A percentile compares a stretch with the other conserved stretches of the same genome.
Evolutionary conservation across 1,284 basidiomycete species (phyloP).

Genomic region (Ustilago tritici): DNA sequence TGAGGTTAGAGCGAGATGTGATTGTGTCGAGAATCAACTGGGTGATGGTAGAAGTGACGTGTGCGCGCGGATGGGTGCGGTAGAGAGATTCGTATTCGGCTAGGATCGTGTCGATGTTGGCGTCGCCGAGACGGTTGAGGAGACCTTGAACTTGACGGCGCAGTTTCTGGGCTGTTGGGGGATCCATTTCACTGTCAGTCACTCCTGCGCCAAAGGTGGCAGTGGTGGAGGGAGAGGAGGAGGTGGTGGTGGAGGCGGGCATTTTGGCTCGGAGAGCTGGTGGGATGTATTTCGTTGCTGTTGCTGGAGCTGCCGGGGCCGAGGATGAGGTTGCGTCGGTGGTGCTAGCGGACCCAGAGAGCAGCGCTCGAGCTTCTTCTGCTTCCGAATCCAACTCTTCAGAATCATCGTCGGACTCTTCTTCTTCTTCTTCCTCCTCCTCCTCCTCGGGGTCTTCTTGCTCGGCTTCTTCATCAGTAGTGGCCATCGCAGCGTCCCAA

Average conservation of each 20-base stretch:
- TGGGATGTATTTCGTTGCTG: conserved; percentile 72
- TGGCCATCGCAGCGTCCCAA: conserved; percentile 56
- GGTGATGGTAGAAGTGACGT: conserved; percentile 85
- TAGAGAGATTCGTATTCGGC: conserved; percentile 83
- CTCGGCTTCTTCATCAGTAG: conserved; percentile 41
- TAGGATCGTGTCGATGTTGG: conserved; percentile 85
- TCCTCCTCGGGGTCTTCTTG: conserved; percentile 20
- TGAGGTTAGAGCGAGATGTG: conserved; percentile 83
- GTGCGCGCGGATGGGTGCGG: conserved; percentile 81
- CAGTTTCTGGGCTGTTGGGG: conserved; percentile 75
- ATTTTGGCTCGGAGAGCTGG: conserved; percentile 72
- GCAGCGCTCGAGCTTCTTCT: conserved; percentile 36
- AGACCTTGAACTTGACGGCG: conserved; percentile 85
- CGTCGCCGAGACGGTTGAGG: conserved; percentile 87
- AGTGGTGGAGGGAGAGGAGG: background rate
- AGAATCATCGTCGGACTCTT: conserved; percentile 14
- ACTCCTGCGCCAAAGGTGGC: background rate
- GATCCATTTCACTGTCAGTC: conserved; percentile 53
- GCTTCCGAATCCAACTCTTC: conserved; percentile 35
- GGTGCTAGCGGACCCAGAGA: conserved; percentile 10
- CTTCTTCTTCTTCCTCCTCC: conserved; percentile 12
- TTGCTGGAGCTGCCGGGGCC: conserved; percentile 21
- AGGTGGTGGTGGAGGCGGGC: conserved; percentile 36
- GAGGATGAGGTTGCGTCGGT: conserved; percentile 4
- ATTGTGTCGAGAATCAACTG: conserved; percentile 84